phyloP scores from a whole-genome alignment of 352 stramenopile genomes.

The Pelagophyceae sp. region DNA sequence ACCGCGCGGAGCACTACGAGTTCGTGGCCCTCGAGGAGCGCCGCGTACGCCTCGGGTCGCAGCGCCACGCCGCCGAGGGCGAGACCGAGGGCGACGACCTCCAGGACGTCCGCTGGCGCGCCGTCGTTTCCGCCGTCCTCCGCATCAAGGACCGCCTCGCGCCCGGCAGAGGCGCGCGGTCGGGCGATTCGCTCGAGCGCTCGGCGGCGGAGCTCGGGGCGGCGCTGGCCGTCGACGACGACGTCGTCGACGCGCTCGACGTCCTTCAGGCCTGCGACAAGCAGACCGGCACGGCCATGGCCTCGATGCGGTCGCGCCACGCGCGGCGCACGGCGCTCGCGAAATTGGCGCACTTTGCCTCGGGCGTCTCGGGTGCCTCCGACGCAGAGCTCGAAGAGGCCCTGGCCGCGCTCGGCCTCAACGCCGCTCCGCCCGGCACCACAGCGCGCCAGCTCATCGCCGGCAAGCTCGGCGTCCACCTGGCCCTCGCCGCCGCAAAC shows the following conservation, averaged over 20 bases:
- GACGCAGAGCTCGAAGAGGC: not conserved
- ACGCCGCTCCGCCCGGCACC: not conserved
- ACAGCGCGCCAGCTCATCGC: too few species aligned
- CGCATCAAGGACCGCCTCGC: not conserved
- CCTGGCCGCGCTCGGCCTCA: not conserved
- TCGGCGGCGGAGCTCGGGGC: not conserved
- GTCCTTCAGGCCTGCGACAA: not conserved
- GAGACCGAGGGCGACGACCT: not conserved
- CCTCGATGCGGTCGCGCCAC: conserved; percentile 2
- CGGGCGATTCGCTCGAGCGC: not conserved
- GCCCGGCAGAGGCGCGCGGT: too few species aligned
- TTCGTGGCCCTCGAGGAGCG: not conserved
- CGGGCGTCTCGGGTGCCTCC: too few species aligned
- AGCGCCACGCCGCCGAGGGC: not conserved
- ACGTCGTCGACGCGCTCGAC: not conserved
- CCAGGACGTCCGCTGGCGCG: not conserved
- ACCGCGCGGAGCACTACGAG: conserved; percentile 1
- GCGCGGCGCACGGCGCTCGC: not conserved
- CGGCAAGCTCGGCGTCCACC: too few species aligned
- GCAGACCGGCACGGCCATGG: not conserved
- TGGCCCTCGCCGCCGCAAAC: too few species aligned
- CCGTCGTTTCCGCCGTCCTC: not conserved
- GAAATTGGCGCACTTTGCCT: not conserved
- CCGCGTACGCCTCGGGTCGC: not conserved
- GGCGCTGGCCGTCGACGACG: not conserved